phyloP scores from a whole-genome alignment of 495 filamentous ascomycete species.

The Tuber borchii region DNA sequence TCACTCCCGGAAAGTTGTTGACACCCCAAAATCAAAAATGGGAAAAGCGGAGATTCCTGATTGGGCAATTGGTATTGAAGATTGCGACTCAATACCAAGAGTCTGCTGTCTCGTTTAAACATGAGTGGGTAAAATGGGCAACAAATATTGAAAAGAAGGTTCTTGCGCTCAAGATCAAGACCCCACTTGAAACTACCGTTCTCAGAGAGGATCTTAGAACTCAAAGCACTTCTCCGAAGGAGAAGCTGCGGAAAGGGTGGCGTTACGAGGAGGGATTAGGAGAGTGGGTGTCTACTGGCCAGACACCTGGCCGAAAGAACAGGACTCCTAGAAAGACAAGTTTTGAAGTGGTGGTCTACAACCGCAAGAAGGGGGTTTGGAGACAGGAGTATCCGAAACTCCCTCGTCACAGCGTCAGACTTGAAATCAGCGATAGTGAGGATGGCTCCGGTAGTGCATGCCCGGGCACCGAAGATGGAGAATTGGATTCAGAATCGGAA shows the following conservation, averaged over 20 bases:
- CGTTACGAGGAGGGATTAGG: slow-evolving; percentile 37
- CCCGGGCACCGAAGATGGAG: background rate
- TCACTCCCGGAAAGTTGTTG: slow-evolving; percentile 32
- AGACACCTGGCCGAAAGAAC: slow-evolving; percentile 26
- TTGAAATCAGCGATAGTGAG: background rate
- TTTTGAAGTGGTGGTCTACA: slow-evolving; percentile 14
- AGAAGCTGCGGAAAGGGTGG: slow-evolving; percentile 33
- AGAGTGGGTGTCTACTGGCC: slow-evolving; percentile 38
- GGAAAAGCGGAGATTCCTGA: slow-evolving; percentile 29
- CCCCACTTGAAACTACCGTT: slow-evolving; percentile 12
- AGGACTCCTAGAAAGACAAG: background rate
- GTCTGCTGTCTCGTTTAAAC: background rate
- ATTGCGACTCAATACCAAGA: slow-evolving; percentile 24
- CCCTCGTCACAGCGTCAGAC: background rate
- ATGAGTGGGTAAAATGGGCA: slow-evolving; percentile 29
- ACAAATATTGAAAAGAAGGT: slow-evolving; percentile 29
- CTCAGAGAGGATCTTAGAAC: background rate
- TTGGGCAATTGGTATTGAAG: slow-evolving; percentile 31
- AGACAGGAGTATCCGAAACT: slow-evolving; percentile 11
- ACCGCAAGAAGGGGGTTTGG: slow-evolving; percentile 2
- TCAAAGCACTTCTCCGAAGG: background rate
- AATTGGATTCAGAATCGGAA: background rate
- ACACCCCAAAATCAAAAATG: slow-evolving; percentile 12
- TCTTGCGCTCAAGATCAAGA: slow-evolving; percentile 36
- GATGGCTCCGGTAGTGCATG: background rate